phyloP scores from a whole-genome alignment of 352 stramenopile species.

The Globisporangium heterothallicum region DNA sequence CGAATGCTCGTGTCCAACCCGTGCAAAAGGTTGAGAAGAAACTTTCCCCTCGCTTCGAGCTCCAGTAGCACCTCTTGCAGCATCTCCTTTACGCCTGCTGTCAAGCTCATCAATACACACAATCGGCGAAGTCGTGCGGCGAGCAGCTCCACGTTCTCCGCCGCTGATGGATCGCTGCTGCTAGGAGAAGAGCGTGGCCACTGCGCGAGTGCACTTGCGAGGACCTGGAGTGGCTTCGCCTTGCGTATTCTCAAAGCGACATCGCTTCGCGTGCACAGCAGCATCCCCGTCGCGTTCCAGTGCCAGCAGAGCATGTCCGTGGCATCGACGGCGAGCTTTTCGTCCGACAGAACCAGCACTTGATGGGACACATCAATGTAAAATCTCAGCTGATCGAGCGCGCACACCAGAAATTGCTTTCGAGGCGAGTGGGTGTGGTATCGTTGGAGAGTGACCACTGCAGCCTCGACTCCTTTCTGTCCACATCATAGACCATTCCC shows the following conservation, averaged over 20 bases:
- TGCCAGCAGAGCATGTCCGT: slow-evolving; percentile 54
- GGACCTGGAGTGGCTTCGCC: slow-evolving; percentile 9
- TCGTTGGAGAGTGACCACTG: slow-evolving; percentile 18
- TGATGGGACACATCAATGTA: slow-evolving; percentile 15
- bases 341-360: background rate
- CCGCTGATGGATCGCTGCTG: background rate
- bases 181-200: background rate
- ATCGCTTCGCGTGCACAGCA: slow-evolving; percentile 46
- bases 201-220: slow-evolving; percentile 10
- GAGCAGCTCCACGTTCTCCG: slow-evolving; percentile 9
- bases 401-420: slow-evolving; percentile 4
- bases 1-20: background rate
- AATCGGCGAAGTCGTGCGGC: slow-evolving; percentile 28
- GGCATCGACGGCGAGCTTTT: slow-evolving; percentile 1
- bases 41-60: slow-evolving; percentile 12
- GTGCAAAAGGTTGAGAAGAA: slow-evolving; percentile 5
- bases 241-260: slow-evolving; percentile 21
- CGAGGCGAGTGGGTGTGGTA: background rate
- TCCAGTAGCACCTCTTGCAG: slow-evolving; percentile 15
- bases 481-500: background rate
- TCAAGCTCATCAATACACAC: slow-evolving; percentile 29
- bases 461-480: background rate
- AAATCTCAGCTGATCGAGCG: slow-evolving; percentile 6
- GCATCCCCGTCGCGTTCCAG: slow-evolving; percentile 38
- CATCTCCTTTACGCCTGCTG: slow-evolving; percentile 1